Conservation (phyloP, 352 stramenopile species). For the Thalassiosira pacifica region DNA sequence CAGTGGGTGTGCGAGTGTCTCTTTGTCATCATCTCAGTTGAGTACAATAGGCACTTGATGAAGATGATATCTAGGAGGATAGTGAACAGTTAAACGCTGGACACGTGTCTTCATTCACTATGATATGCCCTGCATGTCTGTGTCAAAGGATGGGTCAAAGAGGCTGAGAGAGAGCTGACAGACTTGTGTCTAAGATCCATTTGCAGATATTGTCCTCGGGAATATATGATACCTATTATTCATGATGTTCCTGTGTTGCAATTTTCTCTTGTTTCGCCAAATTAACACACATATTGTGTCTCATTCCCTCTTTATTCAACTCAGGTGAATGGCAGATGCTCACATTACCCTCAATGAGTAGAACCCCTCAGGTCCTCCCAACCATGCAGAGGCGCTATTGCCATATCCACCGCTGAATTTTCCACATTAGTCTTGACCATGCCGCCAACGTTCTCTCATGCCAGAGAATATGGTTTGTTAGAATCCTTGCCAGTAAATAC, state of each 20-base stretch:
- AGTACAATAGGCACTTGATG: neutral
- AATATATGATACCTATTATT: too few relatives aligned
- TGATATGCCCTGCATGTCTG: too few relatives aligned
- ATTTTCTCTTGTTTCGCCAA: too few relatives aligned
- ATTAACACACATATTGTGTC: neutral
- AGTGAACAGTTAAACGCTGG: too few relatives aligned
- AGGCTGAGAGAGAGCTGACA: too few relatives aligned
- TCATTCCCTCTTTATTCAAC: neutral
- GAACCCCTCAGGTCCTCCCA: conserved; percentile 74
- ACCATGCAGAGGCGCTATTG: conserved; percentile 67
- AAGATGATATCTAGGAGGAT: too few relatives aligned
- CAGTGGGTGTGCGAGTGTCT: neutral
- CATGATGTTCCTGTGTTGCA: too few relatives aligned
- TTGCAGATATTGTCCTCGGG: too few relatives aligned
- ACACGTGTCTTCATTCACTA: too few relatives aligned
- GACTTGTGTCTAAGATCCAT: too few relatives aligned
- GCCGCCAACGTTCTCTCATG: conserved; percentile 35
- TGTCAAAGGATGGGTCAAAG: too few relatives aligned
- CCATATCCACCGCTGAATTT: conserved; percentile 81
- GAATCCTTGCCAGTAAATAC: conserved; percentile 76
- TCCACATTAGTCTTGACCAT: conserved; percentile 79
- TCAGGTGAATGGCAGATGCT: conserved; percentile 31
- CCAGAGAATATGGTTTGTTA: neutral
- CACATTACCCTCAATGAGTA: conserved; percentile 69
- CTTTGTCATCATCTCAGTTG: conserved; percentile 18